These are phyloP conservation scores for Ligustrum vulgare DNA, from an alignment of 257 asterid genomes.

Conservation along the genomic window DNA sequence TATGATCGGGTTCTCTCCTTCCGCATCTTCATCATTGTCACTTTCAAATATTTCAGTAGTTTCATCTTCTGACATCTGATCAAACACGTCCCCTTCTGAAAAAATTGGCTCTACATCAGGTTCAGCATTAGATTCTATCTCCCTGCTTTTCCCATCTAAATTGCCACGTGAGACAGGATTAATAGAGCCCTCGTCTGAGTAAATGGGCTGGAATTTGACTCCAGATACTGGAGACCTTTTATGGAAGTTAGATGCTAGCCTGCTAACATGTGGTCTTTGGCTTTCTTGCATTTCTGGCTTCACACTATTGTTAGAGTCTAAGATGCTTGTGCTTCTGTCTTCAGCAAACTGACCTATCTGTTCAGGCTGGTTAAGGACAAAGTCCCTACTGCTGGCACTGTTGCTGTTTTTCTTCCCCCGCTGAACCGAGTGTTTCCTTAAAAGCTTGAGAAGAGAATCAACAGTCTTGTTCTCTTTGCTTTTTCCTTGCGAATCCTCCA, in stretches of 20 bases:
- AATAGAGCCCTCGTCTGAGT: constrained; percentile 31
- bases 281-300: constrained; percentile 42
- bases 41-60: constrained; percentile 25
- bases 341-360: constrained; percentile 35
- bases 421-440: constrained; percentile 86
- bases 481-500: constrained; percentile 55
- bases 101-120: constrained; percentile 32
- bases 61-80: constrained; percentile 28
- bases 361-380: constrained; percentile 55
- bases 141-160: constrained; percentile 25
- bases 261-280: constrained; percentile 39
- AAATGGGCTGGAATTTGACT: constrained; percentile 51
- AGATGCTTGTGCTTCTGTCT: constrained; percentile 29
- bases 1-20: neutral
- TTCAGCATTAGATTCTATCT: constrained; percentile 39
- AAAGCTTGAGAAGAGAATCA: constrained; percentile 89
- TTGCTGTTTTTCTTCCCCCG: constrained; percentile 60
- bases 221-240: constrained; percentile 77
- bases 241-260: constrained; percentile 80
- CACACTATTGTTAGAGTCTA: constrained; percentile 30
- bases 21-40: constrained; percentile 20
- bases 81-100: constrained; percentile 13
- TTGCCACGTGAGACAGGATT: constrained; percentile 26
- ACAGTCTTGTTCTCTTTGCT: constrained; percentile 84
- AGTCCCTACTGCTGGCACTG: constrained; percentile 40